Evolutionary conservation across 352 stramenopile species (phyloP).

Genomic region (Phytophthora brassicae): DNA sequence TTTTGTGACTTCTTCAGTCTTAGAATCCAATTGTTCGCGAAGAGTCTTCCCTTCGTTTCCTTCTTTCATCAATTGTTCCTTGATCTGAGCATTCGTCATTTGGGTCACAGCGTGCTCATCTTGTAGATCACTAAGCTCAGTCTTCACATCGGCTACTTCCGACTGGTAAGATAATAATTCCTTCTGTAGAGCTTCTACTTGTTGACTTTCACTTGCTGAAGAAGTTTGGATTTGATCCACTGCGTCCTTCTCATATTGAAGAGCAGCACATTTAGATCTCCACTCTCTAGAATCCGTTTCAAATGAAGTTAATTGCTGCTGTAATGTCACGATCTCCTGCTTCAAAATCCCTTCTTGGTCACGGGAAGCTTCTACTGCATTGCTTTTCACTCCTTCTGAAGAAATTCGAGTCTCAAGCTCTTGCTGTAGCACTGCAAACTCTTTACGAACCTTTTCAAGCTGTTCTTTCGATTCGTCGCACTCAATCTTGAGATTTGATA

Average conservation of each 20-base stretch:
- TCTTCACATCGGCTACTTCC: conserved; percentile 25
- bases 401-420: conserved; percentile 1
- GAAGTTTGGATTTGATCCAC: background rate
- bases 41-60: conserved; percentile 47
- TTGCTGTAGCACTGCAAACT: conserved; percentile 14
- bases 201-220: background rate
- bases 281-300: conserved; percentile 16
- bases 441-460: conserved; percentile 14
- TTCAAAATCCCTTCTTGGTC: conserved; percentile 21
- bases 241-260: conserved; percentile 11
- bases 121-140: conserved; percentile 38
- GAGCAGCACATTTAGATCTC: conserved; percentile 5
- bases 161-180: conserved; percentile 9
- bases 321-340: conserved; percentile 18
- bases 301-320: conserved; percentile 13
- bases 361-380: conserved; percentile 9
- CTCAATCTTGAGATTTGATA: conserved; percentile 19
- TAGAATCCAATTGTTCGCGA: conserved; percentile 38
- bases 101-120: conserved; percentile 38
- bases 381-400: conserved; percentile 8
- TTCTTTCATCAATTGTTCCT: conserved; percentile 57
- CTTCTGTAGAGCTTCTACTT: conserved; percentile 18
- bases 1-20: conserved; percentile 9
- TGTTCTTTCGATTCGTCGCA: conserved; percentile 4
- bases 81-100: conserved; percentile 53